phyloP scores from a whole-genome alignment of 2,329 filamentous ascomycete genomes.

The Colletotrichum tofieldiae region DNA sequence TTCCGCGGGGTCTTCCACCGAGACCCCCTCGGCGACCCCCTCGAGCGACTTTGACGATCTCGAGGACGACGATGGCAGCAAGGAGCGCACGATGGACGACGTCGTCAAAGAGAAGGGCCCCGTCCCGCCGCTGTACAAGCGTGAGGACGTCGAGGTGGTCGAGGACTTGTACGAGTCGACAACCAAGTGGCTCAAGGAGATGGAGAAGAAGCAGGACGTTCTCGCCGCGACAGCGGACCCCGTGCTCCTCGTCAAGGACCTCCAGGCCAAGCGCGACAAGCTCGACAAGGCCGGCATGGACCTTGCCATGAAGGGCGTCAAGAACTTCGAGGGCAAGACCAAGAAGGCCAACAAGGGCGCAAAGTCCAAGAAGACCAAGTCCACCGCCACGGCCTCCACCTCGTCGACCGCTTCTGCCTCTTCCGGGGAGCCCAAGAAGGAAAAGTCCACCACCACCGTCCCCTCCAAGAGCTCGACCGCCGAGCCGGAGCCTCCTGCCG shows the following conservation, averaged over 20 bases:
- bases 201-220: slow-evolving; percentile 79
- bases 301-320: slow-evolving; percentile 79
- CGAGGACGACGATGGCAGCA: slow-evolving; percentile 76
- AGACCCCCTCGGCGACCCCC: slow-evolving; percentile 61
- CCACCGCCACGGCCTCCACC: slow-evolving; percentile 59
- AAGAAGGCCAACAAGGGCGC: slow-evolving; percentile 58
- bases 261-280: slow-evolving; percentile 78
- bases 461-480: slow-evolving; percentile 45
- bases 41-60: slow-evolving; percentile 79
- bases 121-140: slow-evolving; percentile 78
- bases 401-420: slow-evolving; percentile 51
- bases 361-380: slow-evolving; percentile 59
- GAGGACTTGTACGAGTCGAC: slow-evolving; percentile 75
- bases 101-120: slow-evolving; percentile 64
- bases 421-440: slow-evolving; percentile 48
- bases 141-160: slow-evolving; percentile 79
- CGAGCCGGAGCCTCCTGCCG: slow-evolving; percentile 50
- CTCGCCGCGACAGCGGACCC: slow-evolving; percentile 81
- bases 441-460: slow-evolving; percentile 55
- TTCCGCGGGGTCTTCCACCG: slow-evolving; percentile 63
- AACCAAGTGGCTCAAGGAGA: slow-evolving; percentile 82
- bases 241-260: slow-evolving; percentile 79
- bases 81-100: slow-evolving; percentile 62
- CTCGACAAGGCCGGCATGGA: slow-evolving; percentile 81
- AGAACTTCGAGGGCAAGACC: slow-evolving; percentile 65